Evolutionary conservation across 208 protist genomes (phyloP).

Genomic region (Strigomonas culicis): DNA sequence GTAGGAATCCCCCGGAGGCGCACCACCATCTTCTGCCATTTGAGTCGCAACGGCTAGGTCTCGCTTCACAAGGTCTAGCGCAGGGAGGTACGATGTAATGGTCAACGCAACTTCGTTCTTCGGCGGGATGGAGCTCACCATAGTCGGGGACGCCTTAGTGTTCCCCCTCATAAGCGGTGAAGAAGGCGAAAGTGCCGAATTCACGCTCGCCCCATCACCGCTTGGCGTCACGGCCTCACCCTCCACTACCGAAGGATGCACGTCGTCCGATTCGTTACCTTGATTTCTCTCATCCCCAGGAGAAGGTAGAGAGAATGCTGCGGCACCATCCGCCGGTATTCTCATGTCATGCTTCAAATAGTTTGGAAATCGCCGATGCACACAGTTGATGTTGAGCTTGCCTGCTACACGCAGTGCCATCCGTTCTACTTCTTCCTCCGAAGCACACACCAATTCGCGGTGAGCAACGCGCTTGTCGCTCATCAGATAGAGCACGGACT

Average conservation of each 20-base stretch:
- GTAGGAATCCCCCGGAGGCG: neutral
- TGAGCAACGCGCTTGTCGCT: conserved; percentile 42
- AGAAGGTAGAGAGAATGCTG: too few species aligned
- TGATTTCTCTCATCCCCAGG: too few species aligned
- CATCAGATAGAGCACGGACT: conserved; percentile 65
- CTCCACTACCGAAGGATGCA: too few species aligned
- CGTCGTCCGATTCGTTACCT: too few species aligned
- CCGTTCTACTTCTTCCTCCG: conserved; percentile 29
- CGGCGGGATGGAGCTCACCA: neutral
- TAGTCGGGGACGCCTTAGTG: neutral
- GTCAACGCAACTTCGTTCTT: neutral
- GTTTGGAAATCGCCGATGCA: conserved; percentile 11
- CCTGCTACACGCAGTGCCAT: conserved; percentile 29
- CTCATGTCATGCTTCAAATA: conserved; percentile 6
- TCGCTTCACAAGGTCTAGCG: neutral
- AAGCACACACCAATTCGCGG: conserved; percentile 47
- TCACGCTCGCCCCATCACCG: too few species aligned
- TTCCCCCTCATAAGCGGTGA: neutral
- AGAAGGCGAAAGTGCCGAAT: too few species aligned
- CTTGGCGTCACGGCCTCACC: too few species aligned
- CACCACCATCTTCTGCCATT: too few species aligned
- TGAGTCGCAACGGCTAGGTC: neutral
- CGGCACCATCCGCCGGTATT: too few species aligned
- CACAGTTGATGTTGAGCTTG: conserved; percentile 30
- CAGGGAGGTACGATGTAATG: neutral